These are phyloP conservation scores for Fagopyrum tataricum DNA, from an alignment of 148 eudicot genomes.

Conservation along the genomic window DNA sequence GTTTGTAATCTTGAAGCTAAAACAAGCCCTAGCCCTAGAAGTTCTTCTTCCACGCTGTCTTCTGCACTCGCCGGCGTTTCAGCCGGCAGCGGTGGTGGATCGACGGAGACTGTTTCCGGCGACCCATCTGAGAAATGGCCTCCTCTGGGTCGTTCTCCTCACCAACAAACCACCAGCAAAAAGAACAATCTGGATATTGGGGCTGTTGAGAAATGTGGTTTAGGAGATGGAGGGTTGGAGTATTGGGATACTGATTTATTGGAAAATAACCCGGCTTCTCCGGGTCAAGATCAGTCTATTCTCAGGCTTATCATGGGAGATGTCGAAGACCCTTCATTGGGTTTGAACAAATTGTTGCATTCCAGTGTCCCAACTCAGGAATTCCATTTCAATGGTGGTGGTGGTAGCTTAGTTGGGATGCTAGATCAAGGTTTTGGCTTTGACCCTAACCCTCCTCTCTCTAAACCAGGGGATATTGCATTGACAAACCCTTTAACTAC, in stretches of 20 bases:
- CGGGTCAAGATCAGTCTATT: conserved; percentile 51
- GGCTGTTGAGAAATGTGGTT: conserved; percentile 29
- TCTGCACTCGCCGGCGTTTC: conserved; percentile 29
- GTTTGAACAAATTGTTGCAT: conserved; percentile 48
- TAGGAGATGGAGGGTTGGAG: conserved; percentile 35
- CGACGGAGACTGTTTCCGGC: conserved; percentile 32
- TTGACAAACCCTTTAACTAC: neutral
- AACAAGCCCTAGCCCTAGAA: conserved; percentile 45
- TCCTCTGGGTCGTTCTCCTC: neutral
- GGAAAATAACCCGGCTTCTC: conserved; percentile 25
- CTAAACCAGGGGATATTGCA: too few relatives aligned
- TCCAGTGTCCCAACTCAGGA: conserved; percentile 13
- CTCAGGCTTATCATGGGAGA: conserved; percentile 77
- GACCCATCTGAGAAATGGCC: conserved; percentile 40
- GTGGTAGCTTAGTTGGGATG: conserved; percentile 35
- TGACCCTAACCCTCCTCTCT: too few relatives aligned
- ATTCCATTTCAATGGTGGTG: conserved; percentile 22
- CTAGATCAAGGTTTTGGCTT: conserved; percentile 46
- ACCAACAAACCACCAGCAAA: conserved; percentile 6
- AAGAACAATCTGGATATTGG: conserved; percentile 21
- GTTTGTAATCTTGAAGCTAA: conserved; percentile 62
- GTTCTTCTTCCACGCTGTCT: conserved; percentile 61
- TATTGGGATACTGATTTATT: conserved; percentile 71
- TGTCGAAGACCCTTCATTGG: conserved; percentile 53
- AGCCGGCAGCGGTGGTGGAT: conserved; percentile 16